Conservation (phyloP, 352 stramenopile species). For the Phytopythium ostracodes region DNA sequence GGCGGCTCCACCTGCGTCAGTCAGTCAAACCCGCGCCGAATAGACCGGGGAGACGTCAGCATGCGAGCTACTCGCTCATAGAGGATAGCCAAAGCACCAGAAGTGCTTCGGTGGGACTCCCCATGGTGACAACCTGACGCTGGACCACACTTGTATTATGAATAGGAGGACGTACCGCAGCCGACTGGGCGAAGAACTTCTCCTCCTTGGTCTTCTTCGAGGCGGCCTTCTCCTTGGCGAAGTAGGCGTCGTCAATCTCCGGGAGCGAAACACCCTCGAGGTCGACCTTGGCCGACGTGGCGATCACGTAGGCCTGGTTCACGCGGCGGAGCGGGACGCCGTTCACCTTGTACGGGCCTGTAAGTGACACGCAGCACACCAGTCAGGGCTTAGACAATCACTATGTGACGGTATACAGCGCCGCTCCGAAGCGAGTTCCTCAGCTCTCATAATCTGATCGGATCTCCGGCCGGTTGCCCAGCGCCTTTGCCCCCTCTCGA, state of each 20-base stretch:
- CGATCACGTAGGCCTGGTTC: conserved; percentile 99
- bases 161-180: conserved; percentile 46
- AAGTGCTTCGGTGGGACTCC: conserved; percentile 4
- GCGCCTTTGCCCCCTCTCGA: conserved; percentile 4
- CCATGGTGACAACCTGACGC: conserved; percentile 6
- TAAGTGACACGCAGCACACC: background rate
- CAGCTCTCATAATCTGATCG: conserved; percentile 88
- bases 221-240: conserved; percentile 90
- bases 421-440: conserved; percentile 45
- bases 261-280: conserved; percentile 91
- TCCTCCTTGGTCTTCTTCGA: conserved; percentile 94
- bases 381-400: background rate
- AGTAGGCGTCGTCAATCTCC: conserved; percentile 96
- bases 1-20: conserved; percentile 1
- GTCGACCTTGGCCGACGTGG: conserved; percentile 97
- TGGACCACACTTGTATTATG: background rate
- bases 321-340: conserved; percentile 97
- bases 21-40: conserved; percentile 7
- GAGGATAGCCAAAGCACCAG: background rate
- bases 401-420: background rate
- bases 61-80: conserved; percentile 9
- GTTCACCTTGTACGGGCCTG: conserved; percentile 99
- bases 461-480: conserved; percentile 46
- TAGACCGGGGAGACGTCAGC: conserved; percentile 35
- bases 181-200: conserved; percentile 96